phyloP scores from a whole-genome alignment of 2,329 filamentous ascomycete species.

The Rugonectria rugulosa region DNA sequence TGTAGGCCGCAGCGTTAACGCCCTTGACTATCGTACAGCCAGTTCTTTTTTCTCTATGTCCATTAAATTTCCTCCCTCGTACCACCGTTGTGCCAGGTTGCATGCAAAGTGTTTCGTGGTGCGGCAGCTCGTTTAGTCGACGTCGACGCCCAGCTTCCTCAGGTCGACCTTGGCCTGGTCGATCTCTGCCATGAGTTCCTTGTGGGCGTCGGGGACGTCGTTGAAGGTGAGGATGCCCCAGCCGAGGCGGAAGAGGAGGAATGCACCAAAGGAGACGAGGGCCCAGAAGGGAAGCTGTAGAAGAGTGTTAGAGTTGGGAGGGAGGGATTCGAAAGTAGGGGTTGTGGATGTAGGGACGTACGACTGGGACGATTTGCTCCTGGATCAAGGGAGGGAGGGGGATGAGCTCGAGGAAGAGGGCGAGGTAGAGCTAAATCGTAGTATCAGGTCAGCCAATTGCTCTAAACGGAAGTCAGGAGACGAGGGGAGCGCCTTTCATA shows the following conservation, averaged over 20 bases:
- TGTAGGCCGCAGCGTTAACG: conserved; percentile 12
- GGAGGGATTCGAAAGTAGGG: not conserved
- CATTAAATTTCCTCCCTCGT: conserved; percentile 25
- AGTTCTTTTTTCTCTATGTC: conserved; percentile 31
- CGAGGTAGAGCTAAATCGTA: conserved; percentile 85
- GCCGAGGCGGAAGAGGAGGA: conserved; percentile 90
- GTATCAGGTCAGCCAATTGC: conserved; percentile 25
- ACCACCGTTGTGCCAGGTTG: not conserved
- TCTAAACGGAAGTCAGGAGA: not conserved
- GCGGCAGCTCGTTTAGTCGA: conserved; percentile 62
- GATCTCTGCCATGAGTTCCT: conserved; percentile 88
- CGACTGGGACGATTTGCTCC: conserved; percentile 86
- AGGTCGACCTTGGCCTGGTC: conserved; percentile 78
- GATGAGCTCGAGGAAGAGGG: conserved; percentile 82
- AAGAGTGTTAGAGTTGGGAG: not conserved
- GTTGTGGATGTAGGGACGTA: conserved; percentile 56
- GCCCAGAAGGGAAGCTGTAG: conserved; percentile 89
- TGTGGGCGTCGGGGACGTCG: conserved; percentile 89
- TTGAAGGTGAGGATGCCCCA: conserved; percentile 96
- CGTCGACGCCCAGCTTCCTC: conserved; percentile 76
- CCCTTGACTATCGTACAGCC: conserved; percentile 11
- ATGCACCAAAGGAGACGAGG: conserved; percentile 88
- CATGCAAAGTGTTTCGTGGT: too few relatives aligned
- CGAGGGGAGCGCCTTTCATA: conserved; percentile 53
- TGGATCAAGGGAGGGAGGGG: conserved; percentile 81